These are phyloP conservation scores for Acer campestre DNA, from an alignment of 345 rosid genomes.

Conservation along the genomic window DNA sequence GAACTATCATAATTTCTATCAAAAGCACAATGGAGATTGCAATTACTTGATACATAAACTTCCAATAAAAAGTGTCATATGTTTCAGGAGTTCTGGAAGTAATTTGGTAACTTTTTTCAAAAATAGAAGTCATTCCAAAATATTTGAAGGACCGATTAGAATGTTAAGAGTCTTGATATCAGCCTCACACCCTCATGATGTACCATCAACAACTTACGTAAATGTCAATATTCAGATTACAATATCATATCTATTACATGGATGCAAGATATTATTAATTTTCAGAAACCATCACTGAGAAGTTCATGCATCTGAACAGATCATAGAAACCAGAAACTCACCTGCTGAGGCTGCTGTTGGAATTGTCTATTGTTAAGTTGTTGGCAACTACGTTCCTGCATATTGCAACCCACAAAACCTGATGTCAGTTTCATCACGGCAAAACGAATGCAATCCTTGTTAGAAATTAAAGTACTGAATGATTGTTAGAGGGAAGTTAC, in stretches of 20 bases:
- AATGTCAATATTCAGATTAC: neutral
- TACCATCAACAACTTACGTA: neutral
- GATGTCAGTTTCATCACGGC: conserved; percentile 18
- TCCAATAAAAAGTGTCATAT: neutral
- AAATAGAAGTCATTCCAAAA: neutral
- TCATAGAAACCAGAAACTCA: conserved; percentile 22
- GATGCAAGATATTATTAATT: neutral
- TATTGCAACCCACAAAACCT: conserved; percentile 10
- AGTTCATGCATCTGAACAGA: conserved; percentile 1
- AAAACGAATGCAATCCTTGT: neutral
- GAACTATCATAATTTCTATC: neutral
- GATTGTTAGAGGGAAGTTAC: neutral
- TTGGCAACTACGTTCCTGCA: conserved; percentile 81
- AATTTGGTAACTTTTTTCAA: neutral
- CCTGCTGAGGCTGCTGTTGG: conserved; percentile 51
- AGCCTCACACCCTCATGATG: neutral
- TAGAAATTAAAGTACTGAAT: neutral
- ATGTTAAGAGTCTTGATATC: conserved; percentile 1
- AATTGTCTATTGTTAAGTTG: conserved; percentile 51
- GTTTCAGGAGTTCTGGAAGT: too few relatives aligned
- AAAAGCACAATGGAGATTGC: neutral
- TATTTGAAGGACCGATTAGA: neutral
- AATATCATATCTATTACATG: neutral
- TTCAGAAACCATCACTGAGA: neutral
- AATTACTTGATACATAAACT: neutral